Evolutionary conservation across 2,329 filamentous ascomycete genomes (phyloP).

Genomic region (Pleoardoris graminearum): DNA sequence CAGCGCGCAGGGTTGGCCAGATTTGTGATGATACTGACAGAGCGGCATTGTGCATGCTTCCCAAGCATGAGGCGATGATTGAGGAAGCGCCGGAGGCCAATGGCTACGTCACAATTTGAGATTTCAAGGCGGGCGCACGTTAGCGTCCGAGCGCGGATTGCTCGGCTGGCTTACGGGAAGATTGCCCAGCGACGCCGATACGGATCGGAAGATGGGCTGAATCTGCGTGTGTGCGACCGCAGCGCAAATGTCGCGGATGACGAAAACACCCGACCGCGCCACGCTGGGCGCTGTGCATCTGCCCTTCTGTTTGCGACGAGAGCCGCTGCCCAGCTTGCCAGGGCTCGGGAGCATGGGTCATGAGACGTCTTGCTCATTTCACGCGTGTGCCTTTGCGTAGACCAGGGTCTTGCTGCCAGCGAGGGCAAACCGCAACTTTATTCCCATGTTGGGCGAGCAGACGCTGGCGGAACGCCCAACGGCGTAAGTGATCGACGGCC

Average conservation of each 20-base stretch:
- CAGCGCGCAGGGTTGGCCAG: not conserved
- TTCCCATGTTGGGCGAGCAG: slow-evolving; percentile 18
- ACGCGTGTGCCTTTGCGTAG: slow-evolving; percentile 12
- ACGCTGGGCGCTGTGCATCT: slow-evolving; percentile 10
- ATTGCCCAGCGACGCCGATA: not conserved
- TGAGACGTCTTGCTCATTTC: slow-evolving; percentile 13
- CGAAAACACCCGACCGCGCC: slow-evolving; percentile 18
- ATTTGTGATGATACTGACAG: not conserved
- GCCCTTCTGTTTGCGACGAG: not conserved
- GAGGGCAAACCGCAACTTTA: slow-evolving; percentile 6
- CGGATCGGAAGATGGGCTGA: no score
- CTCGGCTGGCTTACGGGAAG: slow-evolving; percentile 22
- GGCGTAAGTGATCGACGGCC: slow-evolving; percentile 24
- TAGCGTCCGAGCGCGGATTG: slow-evolving; percentile 31
- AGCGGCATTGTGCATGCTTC: slow-evolving; percentile 6
- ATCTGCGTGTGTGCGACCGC: not conserved
- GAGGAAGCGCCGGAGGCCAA: slow-evolving; percentile 16
- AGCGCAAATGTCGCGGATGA: slow-evolving; percentile 9
- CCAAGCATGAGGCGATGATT: not conserved
- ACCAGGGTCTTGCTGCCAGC: slow-evolving; percentile 2
- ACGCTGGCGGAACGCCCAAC: slow-evolving; percentile 12
- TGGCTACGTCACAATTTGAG: slow-evolving; percentile 31
- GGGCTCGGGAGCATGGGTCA: slow-evolving; percentile 7
- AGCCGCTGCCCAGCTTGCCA: not conserved
- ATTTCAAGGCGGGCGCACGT: slow-evolving; percentile 23